phyloP scores from a whole-genome alignment of 2,329 filamentous ascomycete species.

The Lojkania enalia region DNA sequence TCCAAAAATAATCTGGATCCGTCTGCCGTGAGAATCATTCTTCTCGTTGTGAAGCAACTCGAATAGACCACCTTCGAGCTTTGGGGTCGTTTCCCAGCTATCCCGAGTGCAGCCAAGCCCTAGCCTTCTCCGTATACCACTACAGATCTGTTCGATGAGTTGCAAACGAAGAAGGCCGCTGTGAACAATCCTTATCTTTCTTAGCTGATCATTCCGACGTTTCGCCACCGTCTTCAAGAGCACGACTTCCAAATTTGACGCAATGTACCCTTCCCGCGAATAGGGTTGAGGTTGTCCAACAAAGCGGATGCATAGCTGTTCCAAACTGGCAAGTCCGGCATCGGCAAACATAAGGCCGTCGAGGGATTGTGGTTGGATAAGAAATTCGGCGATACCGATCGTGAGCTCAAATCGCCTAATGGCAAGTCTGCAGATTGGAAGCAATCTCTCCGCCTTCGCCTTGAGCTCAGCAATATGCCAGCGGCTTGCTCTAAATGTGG shows the following conservation, averaged over 20 bases:
- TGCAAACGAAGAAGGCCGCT: slow-evolving; percentile 10
- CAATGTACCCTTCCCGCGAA: slow-evolving; percentile 3
- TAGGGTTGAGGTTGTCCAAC: slow-evolving; percentile 3
- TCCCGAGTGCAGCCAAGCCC: slow-evolving; percentile 7
- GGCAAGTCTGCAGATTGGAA: not conserved
- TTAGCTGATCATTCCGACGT: slow-evolving; percentile 13
- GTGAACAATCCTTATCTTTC: slow-evolving; percentile 22
- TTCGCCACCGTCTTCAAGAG: slow-evolving; percentile 20
- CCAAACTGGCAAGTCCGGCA: slow-evolving; percentile 17
- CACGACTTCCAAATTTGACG: slow-evolving; percentile 13
- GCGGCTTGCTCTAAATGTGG: slow-evolving; percentile 14
- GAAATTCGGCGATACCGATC: slow-evolving; percentile 8
- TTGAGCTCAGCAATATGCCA: slow-evolving; percentile 6
- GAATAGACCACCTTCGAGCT: not conserved
- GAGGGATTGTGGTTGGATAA: slow-evolving; percentile 7
- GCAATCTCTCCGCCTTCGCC: slow-evolving; percentile 5
- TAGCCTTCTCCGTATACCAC: slow-evolving; percentile 10
- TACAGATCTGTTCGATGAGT: slow-evolving; percentile 5
- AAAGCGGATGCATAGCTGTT: slow-evolving; percentile 21
- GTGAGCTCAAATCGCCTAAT: slow-evolving; percentile 19
- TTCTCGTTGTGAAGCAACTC: not conserved
- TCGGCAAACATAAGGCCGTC: slow-evolving; percentile 13
- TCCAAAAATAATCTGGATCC: no score
- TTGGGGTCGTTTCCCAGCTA: not conserved
- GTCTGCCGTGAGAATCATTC: no score